Percentiles rank a stretch among this genome's conserved stretches.
Evolutionary conservation across 2,329 filamentous ascomycete species (phyloP).

Genomic region (Ceratocystis albifundus): DNA sequence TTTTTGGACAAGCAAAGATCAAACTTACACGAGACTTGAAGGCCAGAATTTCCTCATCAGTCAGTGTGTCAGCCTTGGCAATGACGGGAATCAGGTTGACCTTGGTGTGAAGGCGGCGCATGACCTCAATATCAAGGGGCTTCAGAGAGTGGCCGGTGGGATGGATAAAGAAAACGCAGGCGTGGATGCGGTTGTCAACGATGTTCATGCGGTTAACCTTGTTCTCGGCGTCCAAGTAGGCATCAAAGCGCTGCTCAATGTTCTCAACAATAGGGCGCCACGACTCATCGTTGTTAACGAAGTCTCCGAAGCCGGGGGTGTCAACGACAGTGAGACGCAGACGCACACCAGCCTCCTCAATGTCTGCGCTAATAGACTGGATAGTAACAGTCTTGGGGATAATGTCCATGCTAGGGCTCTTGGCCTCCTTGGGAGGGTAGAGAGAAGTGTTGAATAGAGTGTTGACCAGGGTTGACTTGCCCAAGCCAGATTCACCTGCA

Average conservation of each 20-base stretch:
- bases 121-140: conserved; percentile 97
- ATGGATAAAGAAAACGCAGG: conserved; percentile 99
- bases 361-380: conserved; percentile 89
- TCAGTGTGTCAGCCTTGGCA: conserved; percentile 95
- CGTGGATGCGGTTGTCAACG: conserved; percentile 96
- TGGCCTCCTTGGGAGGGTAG: conserved; percentile 97
- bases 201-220: conserved; percentile 99
- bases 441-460: conserved; percentile 99
- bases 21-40: conserved; percentile 90
- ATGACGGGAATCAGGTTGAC: conserved; percentile 99
- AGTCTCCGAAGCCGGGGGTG: conserved; percentile 95
- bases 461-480: conserved; percentile 98
- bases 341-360: conserved; percentile 96
- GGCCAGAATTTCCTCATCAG: conserved; percentile 83
- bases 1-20: background rate
- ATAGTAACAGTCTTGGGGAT: conserved; percentile 97
- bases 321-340: conserved; percentile 94
- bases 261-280: conserved; percentile 99
- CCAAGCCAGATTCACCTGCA: conserved; percentile 91
- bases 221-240: conserved; percentile 98
- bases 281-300: conserved; percentile 99
- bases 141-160: conserved; percentile 97
- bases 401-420: conserved; percentile 91
- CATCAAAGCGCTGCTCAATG: conserved; percentile 97
- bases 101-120: conserved; percentile 98